phyloP scores from a whole-genome alignment of 225 moss, liverwort and hornwort genomes.

The Anthoceros angustus region DNA sequence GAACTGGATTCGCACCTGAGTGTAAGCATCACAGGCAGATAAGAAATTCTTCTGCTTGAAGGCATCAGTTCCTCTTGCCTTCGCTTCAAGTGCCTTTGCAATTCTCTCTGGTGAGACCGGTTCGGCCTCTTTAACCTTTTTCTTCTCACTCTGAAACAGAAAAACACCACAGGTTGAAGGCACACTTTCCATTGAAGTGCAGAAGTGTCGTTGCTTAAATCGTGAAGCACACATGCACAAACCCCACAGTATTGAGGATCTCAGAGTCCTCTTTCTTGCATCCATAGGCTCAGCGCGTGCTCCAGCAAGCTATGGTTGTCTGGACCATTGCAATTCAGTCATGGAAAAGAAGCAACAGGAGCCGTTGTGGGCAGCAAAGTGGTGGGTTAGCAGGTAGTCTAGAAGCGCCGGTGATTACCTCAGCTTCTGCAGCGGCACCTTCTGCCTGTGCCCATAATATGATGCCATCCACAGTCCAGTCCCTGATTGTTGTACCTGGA shows the following conservation, averaged over 20 bases:
- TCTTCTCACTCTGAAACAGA: not conserved
- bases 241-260: no score
- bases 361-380: no score
- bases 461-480: conserved; percentile 77
- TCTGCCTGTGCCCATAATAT: conserved; percentile 27
- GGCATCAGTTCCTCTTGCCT: conserved; percentile 65
- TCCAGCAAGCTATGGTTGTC: no score
- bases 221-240: no score
- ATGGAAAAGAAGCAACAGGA: no score
- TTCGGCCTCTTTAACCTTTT: not conserved
- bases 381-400: no score
- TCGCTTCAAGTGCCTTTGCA: conserved; percentile 57
- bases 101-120: conserved; percentile 53
- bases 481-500: conserved; percentile 31
- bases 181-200: not conserved
- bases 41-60: conserved; percentile 59
- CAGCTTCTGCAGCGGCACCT: conserved; percentile 40
- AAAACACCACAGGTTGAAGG: not conserved
- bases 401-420: conserved; percentile 21
- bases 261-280: no score
- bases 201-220: no score
- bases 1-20: conserved; percentile 34
- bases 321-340: no score
- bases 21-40: conserved; percentile 76
- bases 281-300: no score